Percentiles rank a stretch among this genome's conserved stretches.
Evolutionary conservation across 1,139 yeast genomes (phyloP).

Genomic region (Pichia norvegensis): DNA sequence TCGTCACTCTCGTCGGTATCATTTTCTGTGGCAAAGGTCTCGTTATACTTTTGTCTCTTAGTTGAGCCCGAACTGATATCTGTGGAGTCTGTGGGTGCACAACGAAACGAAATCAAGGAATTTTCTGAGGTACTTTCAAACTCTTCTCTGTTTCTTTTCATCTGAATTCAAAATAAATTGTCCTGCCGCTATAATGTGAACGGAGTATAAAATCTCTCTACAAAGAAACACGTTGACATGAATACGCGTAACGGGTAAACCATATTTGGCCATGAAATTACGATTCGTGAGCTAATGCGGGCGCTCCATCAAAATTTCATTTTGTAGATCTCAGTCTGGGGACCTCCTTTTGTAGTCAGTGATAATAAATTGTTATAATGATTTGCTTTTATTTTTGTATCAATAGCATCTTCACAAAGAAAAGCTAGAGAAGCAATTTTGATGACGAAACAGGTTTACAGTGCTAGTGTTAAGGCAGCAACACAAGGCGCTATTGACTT

Average conservation of each 20-base stretch:
- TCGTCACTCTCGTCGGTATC: not conserved
- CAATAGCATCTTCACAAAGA: too few relatives aligned
- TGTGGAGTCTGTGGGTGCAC: not conserved
- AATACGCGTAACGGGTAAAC: too few relatives aligned
- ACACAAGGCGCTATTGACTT: conserved; percentile 18
- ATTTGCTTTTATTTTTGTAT: too few relatives aligned
- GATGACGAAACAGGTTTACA: conserved; percentile 7
- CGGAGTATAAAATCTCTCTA: not conserved
- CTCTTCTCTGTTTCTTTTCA: not conserved
- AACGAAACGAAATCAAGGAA: not conserved
- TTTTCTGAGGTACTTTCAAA: not conserved
- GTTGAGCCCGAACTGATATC: not conserved
- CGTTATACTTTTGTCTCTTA: not conserved
- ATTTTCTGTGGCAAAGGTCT: not conserved
- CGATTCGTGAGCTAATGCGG: too few relatives aligned
- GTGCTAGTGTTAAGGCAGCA: conserved; percentile 7
- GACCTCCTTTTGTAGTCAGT: too few relatives aligned
- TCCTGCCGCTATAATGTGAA: too few relatives aligned
- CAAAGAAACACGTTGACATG: not conserved
- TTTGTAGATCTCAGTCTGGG: too few relatives aligned
- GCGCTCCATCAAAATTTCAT: too few relatives aligned
- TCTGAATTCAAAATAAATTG: not conserved
- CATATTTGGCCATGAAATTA: too few relatives aligned
- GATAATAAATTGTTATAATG: too few relatives aligned
- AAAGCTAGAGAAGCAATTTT: too few relatives aligned